Conservation (phyloP, 805 yeast species). For the Yarrowia divulgata region DNA sequence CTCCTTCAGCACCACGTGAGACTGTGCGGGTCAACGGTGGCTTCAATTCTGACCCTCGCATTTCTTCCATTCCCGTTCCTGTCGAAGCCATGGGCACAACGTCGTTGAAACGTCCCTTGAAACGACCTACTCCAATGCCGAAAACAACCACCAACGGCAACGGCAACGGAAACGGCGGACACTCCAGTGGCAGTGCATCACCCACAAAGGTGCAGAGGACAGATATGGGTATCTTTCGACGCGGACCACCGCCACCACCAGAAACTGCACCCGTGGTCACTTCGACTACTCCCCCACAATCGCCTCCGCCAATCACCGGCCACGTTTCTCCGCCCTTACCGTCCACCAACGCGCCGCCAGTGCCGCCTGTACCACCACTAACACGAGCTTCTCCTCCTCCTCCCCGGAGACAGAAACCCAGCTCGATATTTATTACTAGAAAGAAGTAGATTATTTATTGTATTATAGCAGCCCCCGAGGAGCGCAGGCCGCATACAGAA, state of each 20-base stretch:
- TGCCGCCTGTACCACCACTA: background rate
- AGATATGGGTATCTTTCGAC: background rate
- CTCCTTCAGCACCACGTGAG: background rate
- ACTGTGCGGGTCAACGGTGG: slow-evolving; percentile 7
- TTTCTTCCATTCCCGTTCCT: slow-evolving; percentile 13
- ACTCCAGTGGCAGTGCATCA: slow-evolving; percentile 1
- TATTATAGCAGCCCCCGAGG: background rate
- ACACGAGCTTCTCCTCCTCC: slow-evolving; percentile 20
- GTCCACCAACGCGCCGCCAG: background rate
- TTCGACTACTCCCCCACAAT: slow-evolving; percentile 18
- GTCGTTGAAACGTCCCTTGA: slow-evolving; percentile 1
- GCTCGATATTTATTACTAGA: slow-evolving; percentile 37
- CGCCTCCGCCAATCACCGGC: slow-evolving; percentile 3
- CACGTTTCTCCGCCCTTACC: background rate
- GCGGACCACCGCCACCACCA: background rate
- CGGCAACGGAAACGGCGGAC: background rate
- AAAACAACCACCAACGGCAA: background rate
- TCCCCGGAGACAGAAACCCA: slow-evolving; percentile 16
- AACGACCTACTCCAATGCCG: slow-evolving; percentile 34
- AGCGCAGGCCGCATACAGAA: too few species aligned
- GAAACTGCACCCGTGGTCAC: slow-evolving; percentile 9
- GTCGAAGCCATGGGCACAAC: background rate
- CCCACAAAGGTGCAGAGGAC: slow-evolving; percentile 17
- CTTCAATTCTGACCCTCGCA: slow-evolving; percentile 7
- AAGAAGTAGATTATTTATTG: slow-evolving; percentile 30